Evolutionary conservation across 768 basidiomycete species (phyloP).

Genomic region (Tylopilus subfusipes): DNA sequence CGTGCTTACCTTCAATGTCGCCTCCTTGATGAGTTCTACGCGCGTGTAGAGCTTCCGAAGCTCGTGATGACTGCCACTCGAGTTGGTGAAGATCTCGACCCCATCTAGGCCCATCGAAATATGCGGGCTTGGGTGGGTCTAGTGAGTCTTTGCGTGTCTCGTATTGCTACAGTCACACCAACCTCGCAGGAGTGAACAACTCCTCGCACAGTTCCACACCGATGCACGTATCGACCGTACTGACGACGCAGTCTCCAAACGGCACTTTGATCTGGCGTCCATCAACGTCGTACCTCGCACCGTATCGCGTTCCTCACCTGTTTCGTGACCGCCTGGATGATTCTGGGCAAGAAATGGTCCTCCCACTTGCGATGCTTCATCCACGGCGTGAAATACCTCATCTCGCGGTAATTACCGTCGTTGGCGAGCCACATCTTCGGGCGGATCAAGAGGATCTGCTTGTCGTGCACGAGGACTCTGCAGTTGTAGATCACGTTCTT

Average conservation of each 20-base stretch:
- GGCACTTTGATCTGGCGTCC: slow-evolving; percentile 74
- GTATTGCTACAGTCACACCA: neutral
- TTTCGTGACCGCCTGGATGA: slow-evolving; percentile 83
- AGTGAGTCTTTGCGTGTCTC: neutral
- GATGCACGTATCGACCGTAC: slow-evolving; percentile 92
- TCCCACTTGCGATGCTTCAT: slow-evolving; percentile 84
- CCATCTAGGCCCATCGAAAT: slow-evolving; percentile 98
- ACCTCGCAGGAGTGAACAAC: slow-evolving; percentile 95
- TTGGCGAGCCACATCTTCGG: slow-evolving; percentile 99
- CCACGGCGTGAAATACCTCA: slow-evolving; percentile 95
- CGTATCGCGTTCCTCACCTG: slow-evolving; percentile 51
- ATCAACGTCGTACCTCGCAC: neutral
- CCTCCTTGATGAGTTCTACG: slow-evolving; percentile 94
- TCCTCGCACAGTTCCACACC: slow-evolving; percentile 98
- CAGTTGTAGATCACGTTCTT: slow-evolving; percentile 99
- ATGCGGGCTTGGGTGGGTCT: slow-evolving; percentile 65
- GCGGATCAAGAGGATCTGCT: slow-evolving; percentile 87
- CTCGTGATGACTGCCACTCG: slow-evolving; percentile 97
- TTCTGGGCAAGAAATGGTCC: slow-evolving; percentile 87
- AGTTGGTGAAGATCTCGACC: slow-evolving; percentile 98
- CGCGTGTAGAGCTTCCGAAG: slow-evolving; percentile 91
- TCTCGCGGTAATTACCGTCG: slow-evolving; percentile 93
- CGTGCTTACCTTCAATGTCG: slow-evolving; percentile 76
- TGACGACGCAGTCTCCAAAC: slow-evolving; percentile 93
- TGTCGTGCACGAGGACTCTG: slow-evolving; percentile 82